Base-by-base conservation (phyloP, 2,329 filamentous ascomycete genomes). In the Ustulina deusta region DNA sequence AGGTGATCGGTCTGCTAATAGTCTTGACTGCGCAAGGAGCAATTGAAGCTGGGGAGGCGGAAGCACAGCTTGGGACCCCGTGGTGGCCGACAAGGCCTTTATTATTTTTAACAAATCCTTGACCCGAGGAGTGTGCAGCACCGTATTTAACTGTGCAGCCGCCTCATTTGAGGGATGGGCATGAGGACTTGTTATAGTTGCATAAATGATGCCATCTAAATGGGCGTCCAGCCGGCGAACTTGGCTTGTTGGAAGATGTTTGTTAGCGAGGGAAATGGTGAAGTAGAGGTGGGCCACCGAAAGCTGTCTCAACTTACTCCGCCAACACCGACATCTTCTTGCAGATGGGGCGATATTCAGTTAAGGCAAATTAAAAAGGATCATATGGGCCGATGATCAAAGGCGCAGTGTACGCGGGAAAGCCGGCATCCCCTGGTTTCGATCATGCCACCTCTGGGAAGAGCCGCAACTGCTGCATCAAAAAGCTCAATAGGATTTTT, bases 31-130 rank as follows among this genome's bases (percentile, higher is more conserved):
- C 9, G 85, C 80, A 42, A 97, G 84, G 36, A 94, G 81, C 15
- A 81, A 79, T 66, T 85, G 84, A 66, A 97, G 87, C 27, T 86
- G 85, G 61, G 83, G 81, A 25, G 87, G 79, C 2, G 88, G 81
- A n/a, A 94, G 81, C 6, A 92, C 81, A 36, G 88, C 83, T 60
- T 86, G 85, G 5, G 90, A 88, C 2, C 89, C 87, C 0, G 90
- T 88, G 1, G 89, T 89, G 3, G 90, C 88, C 22, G 92, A 94
- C 15, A 97, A 81, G 2, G 88, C 83, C 78, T 91, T 90, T 74
- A 93, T 87, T 62, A 94, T 87, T 65, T 81, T 83, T 71, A 94
- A 86, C 44, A 97, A 82, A 61, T 89, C 84, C 78, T 87, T 81
- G 72, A 90, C 81, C 59, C 88, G 81, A 29, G 86, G 83, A 22